Conservation (phyloP, 2,329 filamentous ascomycete species). For the Magnaporthales sp. region DNA sequence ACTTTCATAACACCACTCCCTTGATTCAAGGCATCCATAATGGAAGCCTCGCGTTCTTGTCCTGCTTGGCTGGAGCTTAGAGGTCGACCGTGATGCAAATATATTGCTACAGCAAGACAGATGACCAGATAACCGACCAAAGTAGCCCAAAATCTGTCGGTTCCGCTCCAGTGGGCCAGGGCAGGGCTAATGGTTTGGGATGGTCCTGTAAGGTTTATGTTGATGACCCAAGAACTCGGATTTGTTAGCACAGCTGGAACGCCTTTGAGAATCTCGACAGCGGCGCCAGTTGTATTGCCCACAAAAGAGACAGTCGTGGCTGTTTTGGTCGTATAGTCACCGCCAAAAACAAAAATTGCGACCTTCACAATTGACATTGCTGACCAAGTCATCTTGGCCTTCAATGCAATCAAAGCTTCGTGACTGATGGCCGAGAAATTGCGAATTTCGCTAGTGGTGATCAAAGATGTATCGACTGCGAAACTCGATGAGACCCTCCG, state of each 20-base stretch:
- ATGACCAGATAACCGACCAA: constrained; percentile 73
- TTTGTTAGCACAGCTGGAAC: constrained; percentile 29
- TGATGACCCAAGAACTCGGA: constrained; percentile 50
- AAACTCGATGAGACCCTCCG: constrained; percentile 41
- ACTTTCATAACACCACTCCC: constrained; percentile 97
- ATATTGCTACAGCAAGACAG: constrained; percentile 65
- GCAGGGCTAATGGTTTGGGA: constrained; percentile 38
- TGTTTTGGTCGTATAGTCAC: constrained; percentile 28
- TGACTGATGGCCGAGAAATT: constrained; percentile 72
- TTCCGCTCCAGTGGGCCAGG: constrained; percentile 58
- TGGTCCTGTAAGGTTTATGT: constrained; percentile 35
- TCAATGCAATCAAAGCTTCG: constrained; percentile 54
- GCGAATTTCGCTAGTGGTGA: constrained; percentile 54
- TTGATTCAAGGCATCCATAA: constrained; percentile 81
- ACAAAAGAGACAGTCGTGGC: constrained; percentile 12
- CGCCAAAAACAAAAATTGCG: constrained; percentile 31
- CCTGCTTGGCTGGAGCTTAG: constrained; percentile 50
- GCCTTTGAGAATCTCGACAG: constrained; percentile 18
- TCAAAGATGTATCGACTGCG: constrained; percentile 39
- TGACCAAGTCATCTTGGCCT: constrained; percentile 31
- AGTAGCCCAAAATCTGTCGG: constrained; percentile 63
- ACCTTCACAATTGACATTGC: neutral
- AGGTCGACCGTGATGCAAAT: constrained; percentile 64
- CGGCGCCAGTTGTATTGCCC: constrained; percentile 12
- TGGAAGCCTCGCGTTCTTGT: constrained; percentile 61